These are phyloP conservation scores for Pezicula radicicola DNA, from an alignment of 2,329 filamentous ascomycete species.

Conservation along the genomic window DNA sequence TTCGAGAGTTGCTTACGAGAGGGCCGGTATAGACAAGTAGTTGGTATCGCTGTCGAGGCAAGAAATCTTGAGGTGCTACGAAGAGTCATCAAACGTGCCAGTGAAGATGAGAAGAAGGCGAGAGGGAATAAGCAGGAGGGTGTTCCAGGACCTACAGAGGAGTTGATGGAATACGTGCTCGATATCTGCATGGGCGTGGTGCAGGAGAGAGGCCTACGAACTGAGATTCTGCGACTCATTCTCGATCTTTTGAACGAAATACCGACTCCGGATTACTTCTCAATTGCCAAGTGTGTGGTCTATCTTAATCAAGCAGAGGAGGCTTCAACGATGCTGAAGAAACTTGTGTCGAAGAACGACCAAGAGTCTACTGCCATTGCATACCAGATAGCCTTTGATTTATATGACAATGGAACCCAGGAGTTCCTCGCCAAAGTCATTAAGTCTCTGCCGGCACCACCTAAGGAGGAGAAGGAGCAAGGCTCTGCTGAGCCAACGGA, in stretches of 20 bases:
- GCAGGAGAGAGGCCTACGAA: constrained; percentile 83
- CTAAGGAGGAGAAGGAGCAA: constrained; percentile 41
- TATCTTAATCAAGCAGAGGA: constrained; percentile 91
- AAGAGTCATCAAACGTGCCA: constrained; percentile 84
- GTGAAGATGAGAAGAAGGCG: constrained; percentile 74
- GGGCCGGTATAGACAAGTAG: constrained; percentile 89
- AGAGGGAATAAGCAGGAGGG: constrained; percentile 54
- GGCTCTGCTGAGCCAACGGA: constrained; percentile 21
- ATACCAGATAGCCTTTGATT: constrained; percentile 96
- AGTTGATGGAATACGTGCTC: constrained; percentile 94
- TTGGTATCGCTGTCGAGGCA: constrained; percentile 94
- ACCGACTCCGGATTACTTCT: constrained; percentile 91
- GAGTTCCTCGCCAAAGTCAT: constrained; percentile 92
- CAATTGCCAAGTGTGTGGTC: constrained; percentile 95
- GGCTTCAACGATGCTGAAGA: constrained; percentile 80
- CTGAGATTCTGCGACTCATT: constrained; percentile 83
- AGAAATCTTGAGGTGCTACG: constrained; percentile 86
- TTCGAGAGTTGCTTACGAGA: constrained; percentile 87
- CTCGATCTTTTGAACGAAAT: constrained; percentile 95
- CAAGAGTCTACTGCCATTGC: constrained; percentile 77
- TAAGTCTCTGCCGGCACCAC: constrained; percentile 61
- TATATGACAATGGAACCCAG: constrained; percentile 98
- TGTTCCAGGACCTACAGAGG: constrained; percentile 67
- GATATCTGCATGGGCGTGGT: constrained; percentile 98
- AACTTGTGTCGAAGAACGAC: constrained; percentile 76